Percentiles rank a stretch among this genome's conserved stretches.
These are phyloP conservation scores for Mycosarcoma mackinlayi DNA, from an alignment of 1,284 basidiomycete species.

Conservation along the genomic window DNA sequence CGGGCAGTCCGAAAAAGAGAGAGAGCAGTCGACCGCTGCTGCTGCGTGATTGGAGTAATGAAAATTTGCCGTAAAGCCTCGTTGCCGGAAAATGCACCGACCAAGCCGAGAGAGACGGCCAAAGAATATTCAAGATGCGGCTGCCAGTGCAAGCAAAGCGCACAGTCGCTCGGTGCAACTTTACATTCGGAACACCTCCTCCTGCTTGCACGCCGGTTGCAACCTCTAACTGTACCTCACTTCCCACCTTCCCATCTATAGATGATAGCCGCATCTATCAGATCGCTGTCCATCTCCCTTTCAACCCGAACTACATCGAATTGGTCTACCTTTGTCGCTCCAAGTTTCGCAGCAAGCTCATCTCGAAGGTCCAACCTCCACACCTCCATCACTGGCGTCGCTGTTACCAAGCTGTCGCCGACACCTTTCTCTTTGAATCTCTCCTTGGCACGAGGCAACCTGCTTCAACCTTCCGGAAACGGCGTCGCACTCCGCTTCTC, in stretches of 20 bases:
- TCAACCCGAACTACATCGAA: neutral
- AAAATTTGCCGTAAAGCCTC: conserved; percentile 10
- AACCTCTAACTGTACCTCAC: too few relatives aligned
- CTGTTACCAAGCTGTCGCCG: conserved; percentile 17
- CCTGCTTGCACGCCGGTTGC: too few relatives aligned
- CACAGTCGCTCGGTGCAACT: too few relatives aligned
- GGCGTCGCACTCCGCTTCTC: conserved; percentile 19
- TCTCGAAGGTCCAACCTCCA: conserved; percentile 12
- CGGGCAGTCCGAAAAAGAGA: conserved; percentile 22
- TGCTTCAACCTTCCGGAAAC: conserved; percentile 20
- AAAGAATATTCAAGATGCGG: neutral
- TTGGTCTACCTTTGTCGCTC: neutral
- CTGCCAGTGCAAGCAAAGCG: neutral
- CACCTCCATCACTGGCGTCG: conserved; percentile 7
- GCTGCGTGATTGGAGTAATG: conserved; percentile 13
- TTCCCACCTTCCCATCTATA: conserved; percentile 5
- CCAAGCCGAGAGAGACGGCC: neutral
- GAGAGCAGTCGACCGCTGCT: neutral
- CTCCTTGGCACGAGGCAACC: conserved; percentile 12
- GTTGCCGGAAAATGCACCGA: conserved; percentile 15
- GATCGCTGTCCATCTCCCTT: conserved; percentile 8
- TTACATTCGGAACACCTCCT: too few relatives aligned
- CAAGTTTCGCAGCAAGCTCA: neutral
- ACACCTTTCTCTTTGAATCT: conserved; percentile 5
- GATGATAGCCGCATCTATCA: conserved; percentile 22